Evolutionary conservation across 805 yeast genomes (phyloP).

Genomic region (Scheffersomyces spartinae): DNA sequence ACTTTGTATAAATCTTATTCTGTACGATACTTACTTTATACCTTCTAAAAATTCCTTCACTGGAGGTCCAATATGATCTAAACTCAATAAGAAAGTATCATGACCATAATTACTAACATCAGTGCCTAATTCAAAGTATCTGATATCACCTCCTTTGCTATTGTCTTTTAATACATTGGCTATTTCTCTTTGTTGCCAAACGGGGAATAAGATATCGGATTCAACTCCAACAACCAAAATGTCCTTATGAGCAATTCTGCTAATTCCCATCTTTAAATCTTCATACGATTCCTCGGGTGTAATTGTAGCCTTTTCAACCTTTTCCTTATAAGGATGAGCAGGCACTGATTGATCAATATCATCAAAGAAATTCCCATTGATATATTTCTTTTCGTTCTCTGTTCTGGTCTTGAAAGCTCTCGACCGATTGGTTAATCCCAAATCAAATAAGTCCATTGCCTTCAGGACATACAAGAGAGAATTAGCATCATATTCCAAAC

Average conservation of each 20-base stretch:
- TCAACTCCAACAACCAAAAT: slow-evolving; percentile 84
- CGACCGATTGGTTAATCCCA: slow-evolving; percentile 39
- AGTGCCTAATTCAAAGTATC: slow-evolving; percentile 64
- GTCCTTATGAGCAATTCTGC: slow-evolving; percentile 48
- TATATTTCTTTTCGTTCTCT: slow-evolving; percentile 21
- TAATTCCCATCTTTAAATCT: slow-evolving; percentile 61
- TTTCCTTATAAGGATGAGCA: slow-evolving; percentile 40
- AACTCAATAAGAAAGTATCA: slow-evolving; percentile 76
- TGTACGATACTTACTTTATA: too few species aligned
- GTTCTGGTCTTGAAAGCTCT: slow-evolving; percentile 31
- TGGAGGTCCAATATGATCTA: slow-evolving; percentile 72
- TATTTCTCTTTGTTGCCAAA: slow-evolving; percentile 87
- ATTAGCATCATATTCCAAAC: slow-evolving; percentile 83
- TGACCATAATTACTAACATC: slow-evolving; percentile 81
- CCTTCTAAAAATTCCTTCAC: slow-evolving; percentile 50
- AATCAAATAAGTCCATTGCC: slow-evolving; percentile 90
- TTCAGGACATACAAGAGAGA: slow-evolving; percentile 79
- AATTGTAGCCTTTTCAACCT: slow-evolving; percentile 32
- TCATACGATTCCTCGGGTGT: slow-evolving; percentile 43
- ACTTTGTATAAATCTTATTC: too few species aligned
- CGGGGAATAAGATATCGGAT: slow-evolving; percentile 83
- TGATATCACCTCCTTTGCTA: slow-evolving; percentile 18
- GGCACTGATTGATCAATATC: too few species aligned
- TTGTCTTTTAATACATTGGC: slow-evolving; percentile 42
- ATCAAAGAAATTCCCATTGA: neutral